These are phyloP conservation scores for Cytospora paraplurivora DNA, from an alignment of 2,329 filamentous ascomycete species.

Conservation along the genomic window DNA sequence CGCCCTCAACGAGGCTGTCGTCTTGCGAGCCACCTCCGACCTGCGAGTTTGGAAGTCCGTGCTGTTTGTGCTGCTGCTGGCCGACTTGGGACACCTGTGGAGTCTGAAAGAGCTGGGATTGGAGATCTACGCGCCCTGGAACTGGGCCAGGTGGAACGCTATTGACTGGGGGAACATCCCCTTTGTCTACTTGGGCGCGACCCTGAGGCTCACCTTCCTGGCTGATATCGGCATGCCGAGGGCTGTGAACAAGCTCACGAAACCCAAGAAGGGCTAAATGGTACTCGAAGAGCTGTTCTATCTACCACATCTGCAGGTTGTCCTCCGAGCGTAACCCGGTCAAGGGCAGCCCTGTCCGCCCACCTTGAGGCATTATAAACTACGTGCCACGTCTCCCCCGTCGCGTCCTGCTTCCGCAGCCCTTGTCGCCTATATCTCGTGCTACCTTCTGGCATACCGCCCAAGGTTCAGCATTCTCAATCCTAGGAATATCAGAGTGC, in stretches of 20 bases:
- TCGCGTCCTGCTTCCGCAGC: neutral
- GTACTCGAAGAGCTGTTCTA: neutral
- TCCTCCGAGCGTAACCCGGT: neutral
- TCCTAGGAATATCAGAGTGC: neutral
- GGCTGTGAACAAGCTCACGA: slow-evolving; percentile 30
- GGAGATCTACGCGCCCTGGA: slow-evolving; percentile 60
- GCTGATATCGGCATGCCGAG: slow-evolving; percentile 54
- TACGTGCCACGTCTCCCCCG: neutral
- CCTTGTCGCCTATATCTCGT: neutral
- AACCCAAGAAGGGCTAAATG: slow-evolving; percentile 12
- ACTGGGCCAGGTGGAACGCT: slow-evolving; percentile 62
- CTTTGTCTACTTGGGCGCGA: slow-evolving; percentile 69
- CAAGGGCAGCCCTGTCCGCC: neutral
- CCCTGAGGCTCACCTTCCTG: slow-evolving; percentile 61
- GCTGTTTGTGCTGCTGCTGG: slow-evolving; percentile 67
- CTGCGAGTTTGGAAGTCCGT: slow-evolving; percentile 70
- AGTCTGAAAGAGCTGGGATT: slow-evolving; percentile 61
- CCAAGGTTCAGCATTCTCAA: neutral
- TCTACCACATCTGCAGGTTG: neutral
- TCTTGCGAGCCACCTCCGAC: slow-evolving; percentile 70
- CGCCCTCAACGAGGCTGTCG: slow-evolving; percentile 74
- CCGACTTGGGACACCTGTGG: slow-evolving; percentile 77
- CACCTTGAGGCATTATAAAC: neutral
- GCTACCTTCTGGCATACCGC: neutral
- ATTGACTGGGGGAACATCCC: slow-evolving; percentile 70